These are phyloP conservation scores for Xylaria longipes DNA, from an alignment of 495 filamentous ascomycete genomes.

Conservation along the genomic window DNA sequence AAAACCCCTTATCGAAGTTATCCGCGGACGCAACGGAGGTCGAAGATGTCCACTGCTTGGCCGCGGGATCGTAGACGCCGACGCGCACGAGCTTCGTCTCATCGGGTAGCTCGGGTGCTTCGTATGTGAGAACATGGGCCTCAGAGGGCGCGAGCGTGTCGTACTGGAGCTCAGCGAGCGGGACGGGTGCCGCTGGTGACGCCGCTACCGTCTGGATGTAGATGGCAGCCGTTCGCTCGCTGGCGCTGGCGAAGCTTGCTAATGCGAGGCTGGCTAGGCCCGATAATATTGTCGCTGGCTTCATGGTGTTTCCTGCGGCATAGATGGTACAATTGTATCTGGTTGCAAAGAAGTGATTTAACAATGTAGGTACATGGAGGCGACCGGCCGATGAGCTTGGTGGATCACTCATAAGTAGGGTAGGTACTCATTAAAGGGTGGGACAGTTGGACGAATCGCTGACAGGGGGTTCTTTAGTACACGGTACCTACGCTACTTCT, in stretches of 20 bases:
- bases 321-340: not conserved
- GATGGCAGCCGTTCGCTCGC: slow-evolving; percentile 44
- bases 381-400: not conserved
- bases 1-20: slow-evolving; percentile 61
- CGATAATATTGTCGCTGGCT: slow-evolving; percentile 33
- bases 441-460: not conserved
- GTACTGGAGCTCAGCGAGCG: slow-evolving; percentile 58
- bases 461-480: not conserved
- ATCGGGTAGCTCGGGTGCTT: slow-evolving; percentile 53
- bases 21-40: slow-evolving; percentile 53
- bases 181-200: slow-evolving; percentile 37
- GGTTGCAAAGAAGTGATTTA: not conserved
- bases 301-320: slow-evolving; percentile 31
- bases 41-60: slow-evolving; percentile 52
- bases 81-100: slow-evolving; percentile 51
- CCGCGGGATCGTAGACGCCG: slow-evolving; percentile 53
- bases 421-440: not conserved
- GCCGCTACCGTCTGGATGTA: slow-evolving; percentile 53
- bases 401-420: not conserved
- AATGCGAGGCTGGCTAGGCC: slow-evolving; percentile 42
- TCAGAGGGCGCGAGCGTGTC: slow-evolving; percentile 38
- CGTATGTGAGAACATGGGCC: slow-evolving; percentile 52
- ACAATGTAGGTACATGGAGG: not conserved
- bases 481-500: too few relatives aligned
- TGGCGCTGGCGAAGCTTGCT: slow-evolving; percentile 34